phyloP scores from a whole-genome alignment of 1,139 yeast species.

The Meyerozyma athensensis region DNA sequence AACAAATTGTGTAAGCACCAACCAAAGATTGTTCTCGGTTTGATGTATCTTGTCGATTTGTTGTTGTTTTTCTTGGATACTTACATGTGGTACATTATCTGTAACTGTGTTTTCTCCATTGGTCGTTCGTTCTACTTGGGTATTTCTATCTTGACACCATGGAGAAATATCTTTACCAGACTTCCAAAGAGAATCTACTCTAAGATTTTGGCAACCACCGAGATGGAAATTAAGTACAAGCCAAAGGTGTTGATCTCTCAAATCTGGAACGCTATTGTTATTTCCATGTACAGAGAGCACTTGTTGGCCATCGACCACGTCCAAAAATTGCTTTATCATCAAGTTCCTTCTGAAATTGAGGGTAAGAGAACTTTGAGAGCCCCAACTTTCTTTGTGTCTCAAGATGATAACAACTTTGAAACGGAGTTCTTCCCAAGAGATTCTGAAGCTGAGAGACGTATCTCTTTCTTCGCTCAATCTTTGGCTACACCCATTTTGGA shows the following conservation, averaged over 20 bases:
- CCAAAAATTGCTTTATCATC: constrained; percentile 92
- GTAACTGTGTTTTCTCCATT: constrained; percentile 91
- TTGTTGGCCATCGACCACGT: constrained; percentile 96
- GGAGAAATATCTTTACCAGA: constrained; percentile 98
- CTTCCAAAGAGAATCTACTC: constrained; percentile 98
- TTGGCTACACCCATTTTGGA: constrained; percentile 97
- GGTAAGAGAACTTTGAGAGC: constrained; percentile 98
- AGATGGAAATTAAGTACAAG: constrained; percentile 97
- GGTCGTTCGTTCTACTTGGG: constrained; percentile 98
- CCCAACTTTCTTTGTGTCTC: constrained; percentile 96
- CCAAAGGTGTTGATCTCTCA: constrained; percentile 97
- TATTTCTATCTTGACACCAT: constrained; percentile 96
- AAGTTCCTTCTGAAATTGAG: constrained; percentile 95
- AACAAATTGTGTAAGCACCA: constrained; percentile 73
- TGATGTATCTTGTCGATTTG: constrained; percentile 89
- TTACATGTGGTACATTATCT: constrained; percentile 95
- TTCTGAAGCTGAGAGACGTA: constrained; percentile 99
- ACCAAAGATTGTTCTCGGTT: constrained; percentile 80
- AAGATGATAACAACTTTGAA: constrained; percentile 91
- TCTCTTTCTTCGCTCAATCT: constrained; percentile 97
- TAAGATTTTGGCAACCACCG: constrained; percentile 94
- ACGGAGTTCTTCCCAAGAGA: constrained; percentile 95
- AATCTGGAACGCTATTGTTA: constrained; percentile 97
- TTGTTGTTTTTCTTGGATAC: constrained; percentile 97
- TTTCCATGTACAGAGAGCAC: constrained; percentile 98